Conservation (phyloP, 2,329 filamentous ascomycete genomes). For the Fusarium nurragi region DNA sequence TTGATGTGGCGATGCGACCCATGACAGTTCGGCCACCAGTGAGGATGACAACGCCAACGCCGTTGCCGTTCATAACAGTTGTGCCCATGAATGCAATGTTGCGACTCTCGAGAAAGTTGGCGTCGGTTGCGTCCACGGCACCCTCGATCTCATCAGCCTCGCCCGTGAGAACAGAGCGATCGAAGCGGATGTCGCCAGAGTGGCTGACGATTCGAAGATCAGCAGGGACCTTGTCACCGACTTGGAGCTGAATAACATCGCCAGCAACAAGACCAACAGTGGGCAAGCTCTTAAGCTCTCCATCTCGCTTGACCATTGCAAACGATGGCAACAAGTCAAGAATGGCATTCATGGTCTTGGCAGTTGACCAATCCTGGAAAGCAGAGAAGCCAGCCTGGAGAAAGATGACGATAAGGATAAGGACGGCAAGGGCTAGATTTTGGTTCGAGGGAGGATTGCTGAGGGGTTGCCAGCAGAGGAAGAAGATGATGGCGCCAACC, state of each 20-base stretch:
- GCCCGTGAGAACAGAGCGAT: slow-evolving; percentile 54
- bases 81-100: slow-evolving; percentile 58
- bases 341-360: slow-evolving; percentile 58
- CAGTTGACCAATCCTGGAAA: slow-evolving; percentile 60
- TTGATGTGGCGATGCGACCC: slow-evolving; percentile 53
- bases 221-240: slow-evolving; percentile 60
- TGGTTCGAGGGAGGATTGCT: slow-evolving; percentile 55
- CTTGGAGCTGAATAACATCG: slow-evolving; percentile 57
- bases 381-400: slow-evolving; percentile 58
- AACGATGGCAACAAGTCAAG: slow-evolving; percentile 56
- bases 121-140: slow-evolving; percentile 51
- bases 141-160: slow-evolving; percentile 56
- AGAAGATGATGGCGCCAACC: slow-evolving; percentile 59
- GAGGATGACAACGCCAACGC: slow-evolving; percentile 52
- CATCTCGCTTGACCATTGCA: slow-evolving; percentile 56
- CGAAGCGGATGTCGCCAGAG: slow-evolving; percentile 56
- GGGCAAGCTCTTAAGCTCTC: slow-evolving; percentile 52
- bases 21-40: slow-evolving; percentile 54
- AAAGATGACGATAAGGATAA: slow-evolving; percentile 58
- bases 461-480: slow-evolving; percentile 59
- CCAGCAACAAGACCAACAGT: slow-evolving; percentile 57
- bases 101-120: slow-evolving; percentile 54
- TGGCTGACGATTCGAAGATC: slow-evolving; percentile 56
- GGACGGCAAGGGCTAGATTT: slow-evolving; percentile 57
- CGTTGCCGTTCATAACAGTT: slow-evolving; percentile 53